These are phyloP conservation scores for Coprinellus aureogranulatus DNA, from an alignment of 768 basidiomycete species.

Conservation along the genomic window DNA sequence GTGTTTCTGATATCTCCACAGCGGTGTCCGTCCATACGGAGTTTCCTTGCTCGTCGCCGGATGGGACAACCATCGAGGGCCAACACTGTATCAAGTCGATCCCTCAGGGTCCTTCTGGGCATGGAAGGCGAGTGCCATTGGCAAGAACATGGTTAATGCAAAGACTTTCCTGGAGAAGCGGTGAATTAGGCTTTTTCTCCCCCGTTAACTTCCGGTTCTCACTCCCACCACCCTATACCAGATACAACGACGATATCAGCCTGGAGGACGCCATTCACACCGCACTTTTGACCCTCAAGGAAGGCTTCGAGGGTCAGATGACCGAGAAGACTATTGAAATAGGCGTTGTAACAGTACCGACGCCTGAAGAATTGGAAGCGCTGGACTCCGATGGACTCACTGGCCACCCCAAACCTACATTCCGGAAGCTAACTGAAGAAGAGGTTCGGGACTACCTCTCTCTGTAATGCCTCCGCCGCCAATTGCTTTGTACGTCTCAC, in stretches of 20 bases:
- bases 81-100: slow-evolving; percentile 97
- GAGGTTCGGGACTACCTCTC: slow-evolving; percentile 96
- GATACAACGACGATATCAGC: slow-evolving; percentile 99
- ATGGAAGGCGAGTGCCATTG: slow-evolving; percentile 99
- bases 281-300: slow-evolving; percentile 94
- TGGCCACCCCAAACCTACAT: slow-evolving; percentile 78
- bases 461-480: slow-evolving; percentile 43
- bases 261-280: slow-evolving; percentile 99
- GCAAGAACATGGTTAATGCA: slow-evolving; percentile 99
- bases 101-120: slow-evolving; percentile 99
- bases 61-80: slow-evolving; percentile 93
- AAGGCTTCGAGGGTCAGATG: slow-evolving; percentile 99
- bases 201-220: slow-evolving; percentile 15
- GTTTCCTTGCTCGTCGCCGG: slow-evolving; percentile 96
- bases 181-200: slow-evolving; percentile 42
- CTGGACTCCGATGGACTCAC: slow-evolving; percentile 68
- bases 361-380: slow-evolving; percentile 62
- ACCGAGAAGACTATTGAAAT: slow-evolving; percentile 99
- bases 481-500: slow-evolving; percentile 26
- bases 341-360: slow-evolving; percentile 90
- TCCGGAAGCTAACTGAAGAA: slow-evolving; percentile 93
- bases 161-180: slow-evolving; percentile 99
- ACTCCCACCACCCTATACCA: slow-evolving; percentile 34
- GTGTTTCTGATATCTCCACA: slow-evolving; percentile 36
- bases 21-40: slow-evolving; percentile 98